Evolutionary conservation across 257 asterid genomes (phyloP), one percentile per base, ranked within the genome.

Genomic region (Knoxia roxburghii): DNA sequence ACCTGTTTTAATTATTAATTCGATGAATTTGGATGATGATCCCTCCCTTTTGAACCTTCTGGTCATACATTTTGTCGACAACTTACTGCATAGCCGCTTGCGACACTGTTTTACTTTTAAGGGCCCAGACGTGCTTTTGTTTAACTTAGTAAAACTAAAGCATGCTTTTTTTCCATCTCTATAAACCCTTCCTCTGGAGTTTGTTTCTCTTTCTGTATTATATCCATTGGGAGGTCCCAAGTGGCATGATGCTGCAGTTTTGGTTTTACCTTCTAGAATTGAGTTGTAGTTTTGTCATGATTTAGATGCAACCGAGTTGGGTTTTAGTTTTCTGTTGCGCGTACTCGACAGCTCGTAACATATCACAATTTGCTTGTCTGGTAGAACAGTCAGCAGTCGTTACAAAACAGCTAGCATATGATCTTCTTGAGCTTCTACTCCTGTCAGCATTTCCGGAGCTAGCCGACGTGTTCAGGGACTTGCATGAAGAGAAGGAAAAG

Each of bases 401-500:
- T 69, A 70, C 90, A 90, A 94, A 94, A 93, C 91, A 80, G 77
- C 64, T 90, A 68, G 95, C 93, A 41, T 84, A 82, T 46, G 95
- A 84, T 72, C 82, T 90, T 68, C 86, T 94, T 15, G 82, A 94
- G 88, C 84, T 86, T 83, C 76, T 94, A 77, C 85, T 94, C 26
- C 58, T 75, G 76, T 80, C 97, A 1, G 86, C 96, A n/a, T 94
- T 88, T 66, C 99, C 97, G 0, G 96, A 94, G 86, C 87, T 94
- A 64, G 89, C 82, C 61, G 14, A 62, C 50, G 84, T 84, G 62
- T 94, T 94, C 64, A 80, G 76, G 64, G 80, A 82, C 82, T 72
- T 94, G 75, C 86, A 80, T 9, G 80, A 79, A 58, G 86, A 86
- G 72, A 88, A 82, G 68, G 84, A 79, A 57, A 90, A 81, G 80